Base-by-base conservation (phyloP, 225 moss, liverwort and hornwort species). In the Marchantia polymorpha region DNA sequence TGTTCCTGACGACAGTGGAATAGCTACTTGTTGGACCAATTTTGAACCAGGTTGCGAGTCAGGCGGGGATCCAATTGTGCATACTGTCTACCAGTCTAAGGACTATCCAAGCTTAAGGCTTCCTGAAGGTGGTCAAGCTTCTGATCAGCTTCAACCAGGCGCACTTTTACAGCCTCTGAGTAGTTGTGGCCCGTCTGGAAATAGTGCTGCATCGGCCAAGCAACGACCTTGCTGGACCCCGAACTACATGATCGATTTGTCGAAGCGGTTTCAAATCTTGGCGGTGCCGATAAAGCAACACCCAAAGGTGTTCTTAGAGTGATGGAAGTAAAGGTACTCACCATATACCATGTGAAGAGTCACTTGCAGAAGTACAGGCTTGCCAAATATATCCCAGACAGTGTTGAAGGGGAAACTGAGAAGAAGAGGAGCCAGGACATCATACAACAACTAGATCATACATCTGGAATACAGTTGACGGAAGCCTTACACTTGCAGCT, bases 331-430 rank as follows among this genome's bases (percentile, higher is more conserved):
- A 89, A 94, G 80, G 96, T 92, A 64, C 90, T 96, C 65, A 96
- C 96, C 65, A 96, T 96, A 55, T 96, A 96, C 67, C 96, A 96
- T 80, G 96, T 96, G 75, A 96, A 96, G 83, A 97, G 97, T 82
- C 97, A 97, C 73, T 89, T 97, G 74, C 96, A 97, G 93, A 97
- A 97, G 78, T 97, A 97, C 64, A 82, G 91, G 70, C 86, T 91
- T 60, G 91, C 91, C 60, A 89, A 93, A 81, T 93, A 97, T 68
- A 95, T 93, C 65, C 93, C 94, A 47, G 97, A 94, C n/a, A 91
- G 88, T 73, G 87, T 81, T 46, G 97, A 94, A 90, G 96, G 84
- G 64, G 84, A 78, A 29, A 74, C 86, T 54, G 89, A 86, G 23
- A 89, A 83, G 82, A 89, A 84, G 52, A 80, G 84, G 50, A 82